A percentile compares a stretch with the other conserved stretches of the same genome.
phyloP scores from a whole-genome alignment of 495 filamentous ascomycete genomes.

The Talaromyces adpressus region DNA sequence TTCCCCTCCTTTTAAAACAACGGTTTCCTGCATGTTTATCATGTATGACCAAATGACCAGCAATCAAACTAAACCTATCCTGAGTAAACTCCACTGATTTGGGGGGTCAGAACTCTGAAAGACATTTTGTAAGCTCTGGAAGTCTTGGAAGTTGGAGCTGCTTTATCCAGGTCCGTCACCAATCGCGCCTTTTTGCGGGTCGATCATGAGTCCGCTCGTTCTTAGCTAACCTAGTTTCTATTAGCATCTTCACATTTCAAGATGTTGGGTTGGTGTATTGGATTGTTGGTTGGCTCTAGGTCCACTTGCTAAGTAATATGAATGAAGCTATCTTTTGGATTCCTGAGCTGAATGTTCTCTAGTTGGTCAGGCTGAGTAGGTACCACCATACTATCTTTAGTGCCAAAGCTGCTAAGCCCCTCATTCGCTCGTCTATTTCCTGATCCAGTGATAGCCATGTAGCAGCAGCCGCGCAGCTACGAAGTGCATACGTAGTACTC shows the following conservation, averaged over 20 bases:
- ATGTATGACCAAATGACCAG: not conserved
- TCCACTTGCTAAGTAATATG: not conserved
- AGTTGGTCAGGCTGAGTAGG: not conserved
- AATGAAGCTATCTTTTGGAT: not conserved
- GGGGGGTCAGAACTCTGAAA: not conserved
- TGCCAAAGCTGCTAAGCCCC: not conserved
- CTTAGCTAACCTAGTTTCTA: not conserved
- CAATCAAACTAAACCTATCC: not conserved
- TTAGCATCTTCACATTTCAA: not conserved
- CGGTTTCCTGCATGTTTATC: not conserved
- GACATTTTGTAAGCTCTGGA: not conserved
- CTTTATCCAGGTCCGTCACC: not conserved
- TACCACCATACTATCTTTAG: not conserved
- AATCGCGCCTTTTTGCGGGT: not conserved
- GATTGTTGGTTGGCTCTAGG: not conserved
- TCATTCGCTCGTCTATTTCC: not conserved
- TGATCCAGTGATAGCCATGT: not conserved
- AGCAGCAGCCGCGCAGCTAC: not conserved
- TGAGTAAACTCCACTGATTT: not conserved
- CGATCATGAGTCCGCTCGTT: too few relatives aligned
- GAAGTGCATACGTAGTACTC: not conserved
- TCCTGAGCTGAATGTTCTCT: not conserved
- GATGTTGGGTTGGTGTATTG: not conserved
- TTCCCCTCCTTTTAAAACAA: not conserved
- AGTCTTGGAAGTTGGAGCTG: not conserved